Evolutionary conservation across 306 rosid species (phyloP).

Genomic region (Hylodesmum podocarpum): DNA sequence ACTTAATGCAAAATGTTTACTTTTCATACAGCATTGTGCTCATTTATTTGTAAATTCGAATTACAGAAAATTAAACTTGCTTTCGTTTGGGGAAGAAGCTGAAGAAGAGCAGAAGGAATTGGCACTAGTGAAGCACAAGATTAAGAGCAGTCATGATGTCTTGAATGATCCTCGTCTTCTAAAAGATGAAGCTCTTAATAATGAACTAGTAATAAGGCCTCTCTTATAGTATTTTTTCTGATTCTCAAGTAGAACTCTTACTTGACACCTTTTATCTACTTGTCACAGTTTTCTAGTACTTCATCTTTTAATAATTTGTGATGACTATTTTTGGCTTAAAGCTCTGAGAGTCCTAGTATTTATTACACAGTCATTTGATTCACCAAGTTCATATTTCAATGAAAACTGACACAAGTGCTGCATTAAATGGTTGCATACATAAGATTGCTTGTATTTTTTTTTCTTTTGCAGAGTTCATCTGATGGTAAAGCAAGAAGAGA

Average conservation of each 20-base stretch:
- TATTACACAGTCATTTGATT: background rate
- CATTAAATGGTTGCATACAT: background rate
- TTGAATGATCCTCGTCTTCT: constrained; percentile 97
- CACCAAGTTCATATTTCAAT: constrained; percentile 11
- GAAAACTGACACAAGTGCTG: background rate
- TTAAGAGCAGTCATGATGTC: constrained; percentile 95
- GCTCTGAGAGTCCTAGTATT: background rate
- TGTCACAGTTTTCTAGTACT: background rate
- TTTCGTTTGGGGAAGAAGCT: constrained; percentile 96
- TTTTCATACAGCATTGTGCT: background rate
- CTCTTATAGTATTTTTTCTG: constrained; percentile 16
- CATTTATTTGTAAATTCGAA: constrained; percentile 7
- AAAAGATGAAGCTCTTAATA: constrained; percentile 49
- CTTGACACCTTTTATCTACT: constrained; percentile 10
- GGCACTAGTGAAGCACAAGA: constrained; percentile 76
- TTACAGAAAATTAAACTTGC: constrained; percentile 79
- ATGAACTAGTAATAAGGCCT: constrained; percentile 53
- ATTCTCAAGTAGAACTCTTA: constrained; percentile 9
- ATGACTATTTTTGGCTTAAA: constrained; percentile 12
- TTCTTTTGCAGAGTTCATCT: constrained; percentile 57
- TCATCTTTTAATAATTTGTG: constrained; percentile 1
- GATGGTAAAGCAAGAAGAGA: constrained; percentile 55
- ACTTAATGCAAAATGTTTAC: constrained; percentile 4
- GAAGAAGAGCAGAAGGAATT: constrained; percentile 93
- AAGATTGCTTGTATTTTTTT: constrained; percentile 4